phyloP scores from a whole-genome alignment of 108 stramenopile species.

The Pseudonitzschia multistriata region DNA sequence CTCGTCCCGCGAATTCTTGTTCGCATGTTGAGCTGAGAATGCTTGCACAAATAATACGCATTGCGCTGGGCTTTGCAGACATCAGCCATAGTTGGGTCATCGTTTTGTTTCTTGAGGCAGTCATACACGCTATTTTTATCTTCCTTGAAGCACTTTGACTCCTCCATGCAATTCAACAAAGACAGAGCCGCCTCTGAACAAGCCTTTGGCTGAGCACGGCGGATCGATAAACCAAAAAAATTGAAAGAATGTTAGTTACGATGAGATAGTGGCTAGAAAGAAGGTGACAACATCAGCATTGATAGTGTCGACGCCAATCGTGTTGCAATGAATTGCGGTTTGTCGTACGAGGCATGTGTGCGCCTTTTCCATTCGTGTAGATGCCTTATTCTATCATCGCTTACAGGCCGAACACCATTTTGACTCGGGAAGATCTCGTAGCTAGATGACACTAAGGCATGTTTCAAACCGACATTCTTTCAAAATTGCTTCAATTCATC shows the following conservation, averaged over 20 bases:
- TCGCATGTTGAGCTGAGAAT: constrained; percentile 84
- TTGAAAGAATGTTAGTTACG: not conserved
- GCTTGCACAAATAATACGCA: constrained; percentile 86
- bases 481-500: no score
- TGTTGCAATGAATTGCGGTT: no score
- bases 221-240: not conserved
- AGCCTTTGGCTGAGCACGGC: constrained; percentile 54
- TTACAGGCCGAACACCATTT: no score
- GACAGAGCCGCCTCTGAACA: constrained; percentile 84
- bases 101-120: constrained; percentile 55
- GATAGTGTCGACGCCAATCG: no score
- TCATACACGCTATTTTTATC: constrained; percentile 58
- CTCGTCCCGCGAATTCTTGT: constrained; percentile 78
- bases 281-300: no score
- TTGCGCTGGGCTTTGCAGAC: constrained; percentile 68
- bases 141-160: constrained; percentile 60
- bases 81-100: constrained; percentile 47
- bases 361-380: no score
- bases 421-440: no score
- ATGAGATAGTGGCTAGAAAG: not conserved
- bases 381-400: no score
- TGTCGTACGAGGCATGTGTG: no score
- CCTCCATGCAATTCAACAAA: constrained; percentile 77
- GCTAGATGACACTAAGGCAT: no score
- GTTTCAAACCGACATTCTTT: no score